A percentile compares a stretch with the other conserved stretches of the same genome.
Conservation (phyloP, 2,329 filamentous ascomycete genomes). For the Penicillium sp. region DNA sequence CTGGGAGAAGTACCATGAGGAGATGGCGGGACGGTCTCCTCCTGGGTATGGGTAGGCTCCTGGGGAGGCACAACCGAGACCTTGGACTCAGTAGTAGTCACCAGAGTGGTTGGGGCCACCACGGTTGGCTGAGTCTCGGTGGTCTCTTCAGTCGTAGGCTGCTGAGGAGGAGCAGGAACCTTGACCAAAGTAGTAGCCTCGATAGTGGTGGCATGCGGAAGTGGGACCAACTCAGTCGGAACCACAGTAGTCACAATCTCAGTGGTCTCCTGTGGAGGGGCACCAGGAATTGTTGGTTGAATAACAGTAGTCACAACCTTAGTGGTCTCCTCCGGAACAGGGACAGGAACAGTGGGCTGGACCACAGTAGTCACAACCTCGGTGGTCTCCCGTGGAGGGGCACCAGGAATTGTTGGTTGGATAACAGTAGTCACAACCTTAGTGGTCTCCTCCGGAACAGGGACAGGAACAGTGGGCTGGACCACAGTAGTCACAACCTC, state of each 20-base stretch:
- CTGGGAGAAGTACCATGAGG: background rate
- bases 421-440: background rate
- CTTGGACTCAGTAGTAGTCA: background rate
- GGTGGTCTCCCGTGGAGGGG: background rate
- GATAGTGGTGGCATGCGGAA: background rate
- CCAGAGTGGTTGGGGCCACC: background rate
- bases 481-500: background rate
- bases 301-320: background rate
- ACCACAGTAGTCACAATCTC: background rate
- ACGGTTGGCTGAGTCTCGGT: too few species aligned
- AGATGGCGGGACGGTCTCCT: background rate
- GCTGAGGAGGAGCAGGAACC: background rate
- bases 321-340: too few species aligned
- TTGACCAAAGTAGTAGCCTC: slow-evolving; percentile 1
- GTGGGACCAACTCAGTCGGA: background rate
- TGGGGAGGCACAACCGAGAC: background rate
- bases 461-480: background rate
- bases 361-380: background rate
- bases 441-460: background rate
- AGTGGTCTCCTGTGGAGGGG: background rate
- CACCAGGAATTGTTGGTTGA: background rate
- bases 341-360: background rate
- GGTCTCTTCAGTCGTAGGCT: background rate
- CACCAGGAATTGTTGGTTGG: background rate
- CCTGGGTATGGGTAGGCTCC: background rate